Evolutionary conservation across 1,284 basidiomycete genomes (phyloP).

Genomic region (Athelia sp.): DNA sequence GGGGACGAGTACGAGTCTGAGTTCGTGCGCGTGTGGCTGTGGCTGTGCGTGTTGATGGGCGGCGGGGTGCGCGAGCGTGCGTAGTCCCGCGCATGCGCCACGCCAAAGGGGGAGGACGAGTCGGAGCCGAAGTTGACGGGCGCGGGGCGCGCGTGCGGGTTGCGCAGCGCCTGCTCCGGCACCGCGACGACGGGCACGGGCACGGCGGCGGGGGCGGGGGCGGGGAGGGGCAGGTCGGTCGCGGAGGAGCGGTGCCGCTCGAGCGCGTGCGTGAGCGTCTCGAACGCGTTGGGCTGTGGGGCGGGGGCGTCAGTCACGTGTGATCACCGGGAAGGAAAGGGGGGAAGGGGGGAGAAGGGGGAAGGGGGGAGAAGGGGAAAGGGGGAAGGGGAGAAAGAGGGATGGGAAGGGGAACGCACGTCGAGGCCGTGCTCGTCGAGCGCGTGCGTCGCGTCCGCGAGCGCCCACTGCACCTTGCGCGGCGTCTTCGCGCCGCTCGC

Average conservation of each 20-base stretch:
- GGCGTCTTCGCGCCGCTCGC: conserved; percentile 34
- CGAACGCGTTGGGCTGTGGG: conserved; percentile 44
- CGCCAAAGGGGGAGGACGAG: not conserved
- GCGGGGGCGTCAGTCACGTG: not conserved
- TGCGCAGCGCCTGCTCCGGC: not conserved
- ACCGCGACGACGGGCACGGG: not conserved
- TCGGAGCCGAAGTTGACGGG: not conserved
- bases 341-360: not conserved
- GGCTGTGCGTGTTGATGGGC: not conserved
- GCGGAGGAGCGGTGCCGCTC: conserved; percentile 14
- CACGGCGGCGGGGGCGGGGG: not conserved
- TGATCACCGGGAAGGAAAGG: not conserved
- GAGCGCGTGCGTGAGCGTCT: conserved; percentile 33
- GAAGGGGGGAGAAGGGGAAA: conserved; percentile 1
- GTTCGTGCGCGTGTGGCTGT: not conserved
- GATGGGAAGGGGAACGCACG: conserved; percentile 25
- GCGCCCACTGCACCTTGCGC: conserved; percentile 42
- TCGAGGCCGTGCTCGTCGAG: conserved; percentile 44
- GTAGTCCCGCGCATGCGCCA: not conserved
- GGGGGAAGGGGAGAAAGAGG: not conserved
- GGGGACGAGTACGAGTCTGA: not conserved
- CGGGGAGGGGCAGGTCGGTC: conserved; percentile 10
- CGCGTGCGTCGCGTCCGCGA: conserved; percentile 24
- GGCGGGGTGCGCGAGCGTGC: not conserved
- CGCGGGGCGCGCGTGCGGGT: not conserved